phyloP scores from a whole-genome alignment of 805 yeast species.

The Hanseniaspora guilliermondii region DNA sequence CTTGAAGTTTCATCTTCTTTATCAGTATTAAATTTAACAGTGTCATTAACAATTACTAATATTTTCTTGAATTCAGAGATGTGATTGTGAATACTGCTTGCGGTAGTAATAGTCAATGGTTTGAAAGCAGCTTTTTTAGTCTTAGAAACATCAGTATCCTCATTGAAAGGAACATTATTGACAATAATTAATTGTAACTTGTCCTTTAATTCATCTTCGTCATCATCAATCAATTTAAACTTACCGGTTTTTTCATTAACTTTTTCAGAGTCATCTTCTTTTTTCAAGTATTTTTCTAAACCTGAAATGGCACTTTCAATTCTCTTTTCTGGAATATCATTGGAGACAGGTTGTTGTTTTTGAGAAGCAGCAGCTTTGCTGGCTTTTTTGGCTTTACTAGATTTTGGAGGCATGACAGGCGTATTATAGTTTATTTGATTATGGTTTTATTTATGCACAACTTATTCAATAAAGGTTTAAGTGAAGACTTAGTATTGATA shows the following conservation, averaged over 20 bases:
- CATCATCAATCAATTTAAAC: conserved; percentile 43
- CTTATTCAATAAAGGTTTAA: too few species aligned
- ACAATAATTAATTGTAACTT: conserved; percentile 50
- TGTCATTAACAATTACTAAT: conserved; percentile 31
- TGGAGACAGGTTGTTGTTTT: neutral
- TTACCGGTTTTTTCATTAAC: conserved; percentile 27
- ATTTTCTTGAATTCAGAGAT: conserved; percentile 29
- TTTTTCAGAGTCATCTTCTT: conserved; percentile 25
- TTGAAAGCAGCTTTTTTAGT: conserved; percentile 41
- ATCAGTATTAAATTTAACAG: conserved; percentile 40
- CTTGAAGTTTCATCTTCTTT: conserved; percentile 50
- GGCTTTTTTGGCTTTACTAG: neutral
- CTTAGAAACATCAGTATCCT: conserved; percentile 17
- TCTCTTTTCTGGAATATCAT: conserved; percentile 23
- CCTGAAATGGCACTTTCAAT: conserved; percentile 48
- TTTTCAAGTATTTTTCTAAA: conserved; percentile 43
- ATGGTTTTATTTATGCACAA: neutral
- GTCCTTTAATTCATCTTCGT: conserved; percentile 35
- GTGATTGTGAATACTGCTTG: conserved; percentile 23
- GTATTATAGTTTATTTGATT: neutral
- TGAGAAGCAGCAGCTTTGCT: neutral
- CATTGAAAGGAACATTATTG: conserved; percentile 49
- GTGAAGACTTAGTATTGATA: too few species aligned
- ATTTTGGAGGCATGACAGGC: neutral
- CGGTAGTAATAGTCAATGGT: conserved; percentile 37